These are phyloP conservation scores for Talaromyces funiculosus DNA, from an alignment of 2,329 filamentous ascomycete species.

Conservation along the genomic window DNA sequence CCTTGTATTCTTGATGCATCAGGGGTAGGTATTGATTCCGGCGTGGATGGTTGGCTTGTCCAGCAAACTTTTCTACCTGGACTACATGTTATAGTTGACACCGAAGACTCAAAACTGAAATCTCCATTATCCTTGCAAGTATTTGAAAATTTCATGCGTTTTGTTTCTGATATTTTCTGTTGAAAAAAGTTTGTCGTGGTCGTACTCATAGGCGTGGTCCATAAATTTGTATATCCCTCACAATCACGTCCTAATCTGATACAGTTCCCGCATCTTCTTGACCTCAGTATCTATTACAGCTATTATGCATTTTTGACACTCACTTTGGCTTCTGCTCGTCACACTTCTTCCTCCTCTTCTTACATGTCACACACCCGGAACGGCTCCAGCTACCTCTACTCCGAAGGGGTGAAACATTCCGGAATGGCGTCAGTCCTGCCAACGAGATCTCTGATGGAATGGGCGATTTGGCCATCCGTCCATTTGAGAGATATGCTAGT, in stretches of 20 bases:
- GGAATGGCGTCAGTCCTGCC: background rate
- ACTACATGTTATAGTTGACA: background rate
- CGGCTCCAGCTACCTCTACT: constrained; percentile 33
- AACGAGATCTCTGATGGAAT: background rate
- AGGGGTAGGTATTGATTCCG: background rate
- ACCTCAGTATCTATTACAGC: background rate
- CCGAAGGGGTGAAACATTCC: constrained; percentile 21
- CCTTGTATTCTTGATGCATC: background rate
- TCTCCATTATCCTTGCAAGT: background rate
- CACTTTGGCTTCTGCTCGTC: constrained; percentile 35
- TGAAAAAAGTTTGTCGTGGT: constrained; percentile 27
- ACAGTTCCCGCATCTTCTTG: constrained; percentile 28
- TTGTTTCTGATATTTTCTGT: constrained; percentile 16
- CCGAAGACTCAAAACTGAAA: background rate
- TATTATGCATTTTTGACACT: background rate
- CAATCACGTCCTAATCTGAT: constrained; percentile 30
- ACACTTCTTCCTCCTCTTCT: constrained; percentile 34
- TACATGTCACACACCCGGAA: constrained; percentile 37
- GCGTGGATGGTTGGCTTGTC: background rate
- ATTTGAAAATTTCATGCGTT: constrained; percentile 19
- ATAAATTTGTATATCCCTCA: constrained; percentile 35
- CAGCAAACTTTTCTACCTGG: background rate
- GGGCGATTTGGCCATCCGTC: background rate
- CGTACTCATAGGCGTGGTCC: constrained; percentile 31
- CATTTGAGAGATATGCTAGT: background rate